Percentiles rank a stretch among this genome's conserved stretches.
phyloP scores from a whole-genome alignment of 805 yeast genomes.

The Ogataea pignaliae region DNA sequence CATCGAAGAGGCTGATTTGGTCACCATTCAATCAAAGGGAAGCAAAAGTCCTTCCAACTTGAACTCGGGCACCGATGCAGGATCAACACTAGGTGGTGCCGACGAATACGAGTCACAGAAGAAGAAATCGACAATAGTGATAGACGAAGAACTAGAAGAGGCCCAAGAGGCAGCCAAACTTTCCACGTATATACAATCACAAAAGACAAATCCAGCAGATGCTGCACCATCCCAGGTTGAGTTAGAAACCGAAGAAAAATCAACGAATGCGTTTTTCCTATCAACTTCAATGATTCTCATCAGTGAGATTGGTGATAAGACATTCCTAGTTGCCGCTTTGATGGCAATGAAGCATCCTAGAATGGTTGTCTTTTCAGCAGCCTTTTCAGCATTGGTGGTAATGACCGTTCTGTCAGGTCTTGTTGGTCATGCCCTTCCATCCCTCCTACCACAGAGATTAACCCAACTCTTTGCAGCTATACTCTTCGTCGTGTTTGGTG shows the following conservation, averaged over 20 bases:
- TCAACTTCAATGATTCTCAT: conserved; percentile 86
- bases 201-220: conserved; percentile 12
- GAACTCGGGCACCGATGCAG: background rate
- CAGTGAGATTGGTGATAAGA: conserved; percentile 97
- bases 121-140: background rate
- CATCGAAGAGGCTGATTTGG: conserved; percentile 11
- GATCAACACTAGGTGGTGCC: background rate
- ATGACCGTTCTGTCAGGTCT: conserved; percentile 92
- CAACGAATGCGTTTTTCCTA: conserved; percentile 61
- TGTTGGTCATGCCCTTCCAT: conserved; percentile 87
- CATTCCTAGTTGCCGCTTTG: conserved; percentile 92
- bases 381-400: conserved; percentile 75
- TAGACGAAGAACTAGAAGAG: background rate
- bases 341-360: conserved; percentile 96
- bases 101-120: background rate
- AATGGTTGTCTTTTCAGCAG: conserved; percentile 79
- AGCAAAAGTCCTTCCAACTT: background rate
- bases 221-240: conserved; percentile 8
- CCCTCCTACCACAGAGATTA: conserved; percentile 70
- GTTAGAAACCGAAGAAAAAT: conserved; percentile 9
- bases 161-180: conserved; percentile 10
- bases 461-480: conserved; percentile 81
- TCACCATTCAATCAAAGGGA: conserved; percentile 14
- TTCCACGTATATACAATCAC: conserved; percentile 9
- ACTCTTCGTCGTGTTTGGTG: conserved; percentile 79